Evolutionary conservation across 2,329 filamentous ascomycete genomes (phyloP), one percentile per base, ranked within the genome.

Genomic region (Diplodia corticola): DNA sequence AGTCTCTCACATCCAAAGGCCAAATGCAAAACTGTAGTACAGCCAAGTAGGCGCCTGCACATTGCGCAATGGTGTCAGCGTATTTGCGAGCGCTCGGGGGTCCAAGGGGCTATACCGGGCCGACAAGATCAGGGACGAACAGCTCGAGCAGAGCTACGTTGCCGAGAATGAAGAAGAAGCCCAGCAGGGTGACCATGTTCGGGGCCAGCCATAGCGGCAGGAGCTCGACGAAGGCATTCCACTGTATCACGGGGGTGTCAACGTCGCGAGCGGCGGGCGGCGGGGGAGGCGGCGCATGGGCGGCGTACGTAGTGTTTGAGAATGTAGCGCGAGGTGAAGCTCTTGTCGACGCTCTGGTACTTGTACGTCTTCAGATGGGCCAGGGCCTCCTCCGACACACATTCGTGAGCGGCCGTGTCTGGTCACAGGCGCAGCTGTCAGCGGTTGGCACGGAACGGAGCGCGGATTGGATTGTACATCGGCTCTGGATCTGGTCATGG

Each of bases 301-400:
- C 67, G 37, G 81, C 90, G 78, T 90, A 98, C 95, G 83, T 97
- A 99, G 76, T 96, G 94, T 72, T 90, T 91, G 60, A 99, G 86
- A 76, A 99, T 91, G 80, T 98, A 96, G 78, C 93, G 87, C 66
- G 95, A 98, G 67, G 97, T 88, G 69, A 91, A 90, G 60, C 93
- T 97, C 80, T 97, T 94, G 84, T 99, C 95, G 79, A 99, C 93
- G 74, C 91, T 92, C 72, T 93, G 96, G 80, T 99, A 99, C 77
- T 97, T 96, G 88, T 99, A 99, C 68, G 90, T 89, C 80, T 93
- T 95, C 73, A 99, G 89, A 78, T 97, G 93, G 68, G 91, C 84
- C 71, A 99, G 86, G 64, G 92, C 92, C 74, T 98, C 93, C 73
- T 97, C 92, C 30, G 93, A 96, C 71, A 98, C 83, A 70, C 83